Percentiles rank a stretch among this genome's conserved stretches.
Conservation (phyloP, 1,284 basidiomycete species). For the Vanrija humicola region DNA sequence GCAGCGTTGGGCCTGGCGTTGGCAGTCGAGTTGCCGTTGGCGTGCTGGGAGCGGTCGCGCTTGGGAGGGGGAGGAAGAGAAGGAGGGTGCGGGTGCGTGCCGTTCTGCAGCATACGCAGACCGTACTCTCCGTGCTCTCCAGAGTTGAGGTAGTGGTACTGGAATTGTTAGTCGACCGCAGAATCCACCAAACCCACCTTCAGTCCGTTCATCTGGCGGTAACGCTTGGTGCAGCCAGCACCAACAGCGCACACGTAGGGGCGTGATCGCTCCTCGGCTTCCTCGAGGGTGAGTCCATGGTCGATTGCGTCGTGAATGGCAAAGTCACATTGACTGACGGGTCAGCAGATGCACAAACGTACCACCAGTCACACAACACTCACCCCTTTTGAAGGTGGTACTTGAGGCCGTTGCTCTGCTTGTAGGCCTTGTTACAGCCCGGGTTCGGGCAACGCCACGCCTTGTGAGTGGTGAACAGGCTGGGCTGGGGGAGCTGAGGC, state of each 20-base stretch:
- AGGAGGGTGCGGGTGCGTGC: conserved; percentile 59
- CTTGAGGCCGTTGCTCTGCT: conserved; percentile 94
- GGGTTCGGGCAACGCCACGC: conserved; percentile 96
- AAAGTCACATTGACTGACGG: conserved; percentile 74
- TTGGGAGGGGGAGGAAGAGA: conserved; percentile 25
- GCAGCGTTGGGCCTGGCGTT: conserved; percentile 17
- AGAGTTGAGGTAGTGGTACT: conserved; percentile 93
- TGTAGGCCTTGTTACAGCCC: conserved; percentile 98
- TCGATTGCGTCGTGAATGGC: conserved; percentile 65
- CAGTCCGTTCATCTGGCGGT: conserved; percentile 97
- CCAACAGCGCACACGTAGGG: conserved; percentile 86
- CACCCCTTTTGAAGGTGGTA: conserved; percentile 75
- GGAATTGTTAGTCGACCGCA: conserved; percentile 22
- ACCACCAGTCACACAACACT: background rate
- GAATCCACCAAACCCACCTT: conserved; percentile 49
- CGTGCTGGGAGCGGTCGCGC: conserved; percentile 14
- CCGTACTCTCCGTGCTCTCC: conserved; percentile 90
- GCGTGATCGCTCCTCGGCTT: conserved; percentile 71
- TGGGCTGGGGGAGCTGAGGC: conserved; percentile 39
- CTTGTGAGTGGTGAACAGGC: conserved; percentile 59
- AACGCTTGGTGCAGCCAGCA: conserved; percentile 80
- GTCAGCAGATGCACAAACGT: conserved; percentile 53
- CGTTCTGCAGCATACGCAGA: conserved; percentile 73
- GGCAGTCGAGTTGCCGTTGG: conserved; percentile 11
- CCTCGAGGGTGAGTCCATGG: conserved; percentile 71